Evolutionary conservation across 306 rosid genomes (phyloP).

Genomic region (Adenanthera pavonina): DNA sequence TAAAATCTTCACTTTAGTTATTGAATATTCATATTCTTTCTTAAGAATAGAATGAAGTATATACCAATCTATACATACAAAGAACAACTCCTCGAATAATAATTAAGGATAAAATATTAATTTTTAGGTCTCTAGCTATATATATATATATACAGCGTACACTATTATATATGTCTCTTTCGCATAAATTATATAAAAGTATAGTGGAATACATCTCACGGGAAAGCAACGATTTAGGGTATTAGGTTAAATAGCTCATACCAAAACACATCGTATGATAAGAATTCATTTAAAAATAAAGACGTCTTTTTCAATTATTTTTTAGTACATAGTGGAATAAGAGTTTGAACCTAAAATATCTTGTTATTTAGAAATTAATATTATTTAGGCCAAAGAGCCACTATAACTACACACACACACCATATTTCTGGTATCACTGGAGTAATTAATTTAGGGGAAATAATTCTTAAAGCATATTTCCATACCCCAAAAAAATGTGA

Average conservation of each 20-base stretch:
- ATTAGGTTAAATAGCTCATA: background rate
- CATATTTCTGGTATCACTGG: no score
- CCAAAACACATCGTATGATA: background rate
- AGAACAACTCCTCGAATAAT: background rate
- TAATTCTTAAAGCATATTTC: no score
- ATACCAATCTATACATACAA: background rate
- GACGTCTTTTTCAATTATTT: background rate
- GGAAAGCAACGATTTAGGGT: background rate
- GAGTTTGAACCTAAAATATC: background rate
- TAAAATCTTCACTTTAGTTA: no score
- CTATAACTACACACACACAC: background rate
- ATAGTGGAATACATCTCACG: slow-evolving; percentile 2
- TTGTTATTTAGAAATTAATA: background rate
- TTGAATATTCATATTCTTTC: no score
- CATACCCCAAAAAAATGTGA: no score
- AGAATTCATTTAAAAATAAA: background rate
- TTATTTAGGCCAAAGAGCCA: background rate
- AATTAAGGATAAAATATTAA: background rate
- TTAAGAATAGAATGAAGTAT: no score
- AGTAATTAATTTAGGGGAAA: no score
- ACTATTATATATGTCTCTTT: background rate
- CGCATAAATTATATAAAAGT: background rate
- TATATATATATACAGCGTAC: background rate
- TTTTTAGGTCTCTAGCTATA: background rate
- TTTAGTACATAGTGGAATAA: background rate